These are phyloP conservation scores for Drechslerella dactyloides DNA, from an alignment of 2,329 filamentous ascomycete genomes.

Conservation along the genomic window DNA sequence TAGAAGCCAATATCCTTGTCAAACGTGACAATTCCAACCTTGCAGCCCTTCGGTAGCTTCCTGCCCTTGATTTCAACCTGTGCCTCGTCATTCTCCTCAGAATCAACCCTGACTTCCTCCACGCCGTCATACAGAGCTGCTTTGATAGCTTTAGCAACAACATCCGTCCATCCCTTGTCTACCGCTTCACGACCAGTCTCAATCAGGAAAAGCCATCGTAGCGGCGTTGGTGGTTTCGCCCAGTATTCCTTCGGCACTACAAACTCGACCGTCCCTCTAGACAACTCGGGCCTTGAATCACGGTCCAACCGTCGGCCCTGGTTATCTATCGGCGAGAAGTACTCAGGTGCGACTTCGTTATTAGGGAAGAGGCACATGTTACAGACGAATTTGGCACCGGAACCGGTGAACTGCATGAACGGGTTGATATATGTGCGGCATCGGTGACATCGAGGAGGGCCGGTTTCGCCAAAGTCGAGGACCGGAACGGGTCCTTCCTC, in stretches of 20 bases:
- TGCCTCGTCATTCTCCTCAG: slow-evolving; percentile 49
- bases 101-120: slow-evolving; percentile 60
- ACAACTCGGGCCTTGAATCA: slow-evolving; percentile 85
- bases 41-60: slow-evolving; percentile 73
- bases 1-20: slow-evolving; percentile 98
- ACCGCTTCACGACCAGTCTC: slow-evolving; percentile 91
- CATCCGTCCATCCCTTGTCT: slow-evolving; percentile 87
- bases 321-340: slow-evolving; percentile 89
- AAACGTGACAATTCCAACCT: slow-evolving; percentile 92
- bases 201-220: slow-evolving; percentile 88
- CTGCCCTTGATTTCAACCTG: slow-evolving; percentile 60
- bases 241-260: slow-evolving; percentile 98
- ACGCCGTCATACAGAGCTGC: slow-evolving; percentile 80
- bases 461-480: slow-evolving; percentile 88
- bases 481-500: slow-evolving; percentile 89
- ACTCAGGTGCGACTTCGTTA: slow-evolving; percentile 89
- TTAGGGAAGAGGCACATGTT: slow-evolving; percentile 93
- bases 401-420: slow-evolving; percentile 95
- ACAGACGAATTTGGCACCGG: slow-evolving; percentile 95
- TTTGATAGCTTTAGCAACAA: slow-evolving; percentile 87
- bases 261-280: slow-evolving; percentile 91
- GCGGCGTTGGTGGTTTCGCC: slow-evolving; percentile 79
- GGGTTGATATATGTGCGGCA: slow-evolving; percentile 98
- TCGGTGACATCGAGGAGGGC: slow-evolving; percentile 87
- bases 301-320: slow-evolving; percentile 86